Evolutionary conservation across 177 flowering plant genomes (phyloP).

Genomic region (Vitis hybrid): DNA sequence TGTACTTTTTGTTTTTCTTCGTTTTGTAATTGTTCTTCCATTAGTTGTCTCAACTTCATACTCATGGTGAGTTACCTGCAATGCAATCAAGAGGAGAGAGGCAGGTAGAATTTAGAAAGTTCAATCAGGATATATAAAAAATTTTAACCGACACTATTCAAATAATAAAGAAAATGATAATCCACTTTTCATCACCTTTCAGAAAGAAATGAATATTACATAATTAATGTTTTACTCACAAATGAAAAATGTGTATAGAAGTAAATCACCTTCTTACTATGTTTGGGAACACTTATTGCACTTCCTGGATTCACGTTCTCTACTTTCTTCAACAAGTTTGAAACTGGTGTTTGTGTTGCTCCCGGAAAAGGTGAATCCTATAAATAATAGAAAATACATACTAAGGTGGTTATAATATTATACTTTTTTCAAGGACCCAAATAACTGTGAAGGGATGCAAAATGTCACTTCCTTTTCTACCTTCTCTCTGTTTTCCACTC

Average conservation of each 20-base stretch:
- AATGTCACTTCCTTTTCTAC: constrained; percentile 22
- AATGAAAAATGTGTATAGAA: neutral
- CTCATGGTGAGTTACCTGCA: constrained; percentile 86
- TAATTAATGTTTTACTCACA: neutral
- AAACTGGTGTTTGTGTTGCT: constrained; percentile 59
- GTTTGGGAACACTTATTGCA: constrained; percentile 58
- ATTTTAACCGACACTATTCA: neutral
- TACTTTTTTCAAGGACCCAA: neutral
- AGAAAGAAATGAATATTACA: neutral
- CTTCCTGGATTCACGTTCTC: constrained; percentile 55
- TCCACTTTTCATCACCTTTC: neutral
- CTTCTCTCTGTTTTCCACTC: constrained; percentile 40
- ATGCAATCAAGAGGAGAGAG: neutral
- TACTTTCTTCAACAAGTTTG: constrained; percentile 61
- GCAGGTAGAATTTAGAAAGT: neutral
- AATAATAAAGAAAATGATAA: neutral
- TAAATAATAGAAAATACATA: constrained; percentile 10
- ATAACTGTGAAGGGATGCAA: neutral
- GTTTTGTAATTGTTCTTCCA: constrained; percentile 79
- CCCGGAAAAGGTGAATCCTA: constrained; percentile 51
- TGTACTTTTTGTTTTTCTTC: constrained; percentile 84
- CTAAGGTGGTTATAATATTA: neutral
- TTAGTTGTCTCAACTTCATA: constrained; percentile 88
- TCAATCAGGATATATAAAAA: neutral
- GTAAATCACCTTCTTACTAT: constrained; percentile 70